Evolutionary conservation across 208 protist genomes (phyloP).

Genomic region (Acanthamoeba sp.): DNA sequence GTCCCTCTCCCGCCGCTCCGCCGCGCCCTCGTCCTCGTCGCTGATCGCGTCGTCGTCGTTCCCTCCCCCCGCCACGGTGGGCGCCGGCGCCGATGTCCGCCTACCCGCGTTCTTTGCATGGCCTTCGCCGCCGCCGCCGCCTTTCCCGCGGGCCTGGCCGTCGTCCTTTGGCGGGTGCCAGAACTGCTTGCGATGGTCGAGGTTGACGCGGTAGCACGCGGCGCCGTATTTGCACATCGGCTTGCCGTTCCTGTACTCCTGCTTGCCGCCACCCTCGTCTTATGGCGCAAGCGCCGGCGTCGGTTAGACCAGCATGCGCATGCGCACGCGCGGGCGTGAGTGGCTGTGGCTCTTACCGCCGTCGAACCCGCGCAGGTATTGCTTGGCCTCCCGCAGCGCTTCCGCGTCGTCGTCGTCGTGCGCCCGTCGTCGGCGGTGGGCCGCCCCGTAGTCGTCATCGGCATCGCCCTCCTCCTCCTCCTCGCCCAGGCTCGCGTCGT

Average conservation of each 20-base stretch:
- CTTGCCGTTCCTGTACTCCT: slow-evolving; percentile 48
- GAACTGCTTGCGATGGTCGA: slow-evolving; percentile 80
- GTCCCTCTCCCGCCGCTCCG: background rate
- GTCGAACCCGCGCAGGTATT: background rate
- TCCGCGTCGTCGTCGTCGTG: slow-evolving; percentile 12
- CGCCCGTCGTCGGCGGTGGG: background rate
- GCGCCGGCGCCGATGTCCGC: background rate
- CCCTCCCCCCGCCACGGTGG: background rate
- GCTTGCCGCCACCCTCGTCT: background rate
- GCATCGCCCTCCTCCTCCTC: background rate
- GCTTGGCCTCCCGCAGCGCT: slow-evolving; percentile 7
- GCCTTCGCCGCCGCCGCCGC: background rate
- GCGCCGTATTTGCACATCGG: slow-evolving; percentile 79
- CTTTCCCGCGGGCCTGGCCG: background rate
- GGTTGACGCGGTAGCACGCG: slow-evolving; percentile 81
- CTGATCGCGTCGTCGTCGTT: background rate
- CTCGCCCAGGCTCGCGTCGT: slow-evolving; percentile 35
- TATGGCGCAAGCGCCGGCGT: no score
- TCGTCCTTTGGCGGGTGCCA: slow-evolving; percentile 71
- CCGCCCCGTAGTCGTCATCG: background rate
- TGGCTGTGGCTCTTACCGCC: background rate
- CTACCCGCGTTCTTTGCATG: background rate
- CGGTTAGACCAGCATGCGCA: no score
- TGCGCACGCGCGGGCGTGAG: background rate
- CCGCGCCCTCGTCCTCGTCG: slow-evolving; percentile 3